Evolutionary conservation across 192 early-diverging fungal genomes (phyloP).

Genomic region (Coemansia sp.): DNA sequence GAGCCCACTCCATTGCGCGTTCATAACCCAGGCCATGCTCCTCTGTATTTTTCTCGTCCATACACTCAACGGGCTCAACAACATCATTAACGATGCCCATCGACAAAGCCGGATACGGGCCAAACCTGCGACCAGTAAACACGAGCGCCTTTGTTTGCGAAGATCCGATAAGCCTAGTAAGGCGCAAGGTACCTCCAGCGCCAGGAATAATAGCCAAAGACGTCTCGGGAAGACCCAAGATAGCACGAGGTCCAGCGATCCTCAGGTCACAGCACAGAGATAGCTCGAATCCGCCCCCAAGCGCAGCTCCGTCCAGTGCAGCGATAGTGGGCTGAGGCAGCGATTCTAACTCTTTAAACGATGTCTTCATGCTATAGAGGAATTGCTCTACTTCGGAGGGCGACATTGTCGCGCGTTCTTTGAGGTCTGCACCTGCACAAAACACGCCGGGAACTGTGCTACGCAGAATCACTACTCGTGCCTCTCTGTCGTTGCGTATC

Average conservation of each 20-base stretch:
- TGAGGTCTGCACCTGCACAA: constrained; percentile 95
- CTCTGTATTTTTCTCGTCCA: constrained; percentile 27
- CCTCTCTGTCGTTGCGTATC: constrained; percentile 62
- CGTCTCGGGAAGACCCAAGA: constrained; percentile 91
- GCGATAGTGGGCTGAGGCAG: constrained; percentile 94
- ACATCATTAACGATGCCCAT: constrained; percentile 77
- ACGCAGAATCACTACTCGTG: constrained; percentile 80
- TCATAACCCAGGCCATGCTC: constrained; percentile 49
- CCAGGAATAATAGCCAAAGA: constrained; percentile 95
- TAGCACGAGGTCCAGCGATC: constrained; percentile 76
- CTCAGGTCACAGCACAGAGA: constrained; percentile 89
- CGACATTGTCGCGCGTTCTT: constrained; percentile 86
- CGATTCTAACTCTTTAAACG: constrained; percentile 84
- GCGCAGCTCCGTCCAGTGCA: constrained; percentile 88
- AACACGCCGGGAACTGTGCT: constrained; percentile 83
- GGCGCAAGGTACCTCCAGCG: constrained; percentile 93
- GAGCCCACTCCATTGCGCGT: constrained; percentile 79
- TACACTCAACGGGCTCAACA: constrained; percentile 22
- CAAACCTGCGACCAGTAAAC: constrained; percentile 78
- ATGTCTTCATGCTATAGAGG: constrained; percentile 72
- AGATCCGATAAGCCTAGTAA: constrained; percentile 84
- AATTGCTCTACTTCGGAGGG: constrained; percentile 77
- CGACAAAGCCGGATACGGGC: constrained; percentile 64
- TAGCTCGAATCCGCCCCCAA: constrained; percentile 93
- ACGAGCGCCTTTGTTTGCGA: constrained; percentile 93